Evolutionary conservation across 2,329 filamentous ascomycete species (phyloP).

Genomic region (Westerdykella ornata): DNA sequence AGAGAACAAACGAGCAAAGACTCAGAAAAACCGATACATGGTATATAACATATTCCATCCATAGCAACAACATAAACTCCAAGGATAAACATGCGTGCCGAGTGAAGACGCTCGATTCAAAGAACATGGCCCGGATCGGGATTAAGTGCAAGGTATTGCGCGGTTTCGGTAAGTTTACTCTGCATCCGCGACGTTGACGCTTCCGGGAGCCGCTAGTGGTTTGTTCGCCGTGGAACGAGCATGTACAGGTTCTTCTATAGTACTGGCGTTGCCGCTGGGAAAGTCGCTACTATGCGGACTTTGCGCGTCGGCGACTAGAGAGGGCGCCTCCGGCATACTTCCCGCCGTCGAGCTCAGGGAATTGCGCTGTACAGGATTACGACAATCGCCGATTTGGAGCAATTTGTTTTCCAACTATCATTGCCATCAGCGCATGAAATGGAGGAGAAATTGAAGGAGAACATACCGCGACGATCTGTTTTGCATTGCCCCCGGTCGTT

Average conservation of each 20-base stretch:
- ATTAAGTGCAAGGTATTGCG: conserved; percentile 2
- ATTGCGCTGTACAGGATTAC: conserved; percentile 9
- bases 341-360: conserved; percentile 11
- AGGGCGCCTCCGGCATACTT: conserved; percentile 52
- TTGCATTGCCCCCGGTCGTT: conserved; percentile 25
- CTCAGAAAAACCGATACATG: conserved; percentile 5
- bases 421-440: conserved; percentile 5
- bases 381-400: conserved; percentile 33
- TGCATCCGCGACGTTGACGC: conserved; percentile 15
- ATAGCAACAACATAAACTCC: conserved; percentile 5
- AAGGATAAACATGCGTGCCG: conserved; percentile 11
- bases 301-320: conserved; percentile 61
- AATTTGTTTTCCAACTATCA: conserved; percentile 45
- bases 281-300: conserved; percentile 61
- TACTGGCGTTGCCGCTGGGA: conserved; percentile 57
- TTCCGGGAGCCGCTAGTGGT: conserved; percentile 8
- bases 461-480: conserved; percentile 40
- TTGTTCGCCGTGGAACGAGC: conserved; percentile 12
- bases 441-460: background rate
- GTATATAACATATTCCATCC: conserved; percentile 14
- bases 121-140: too few species aligned
- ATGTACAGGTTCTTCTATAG: conserved; percentile 42
- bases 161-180: conserved; percentile 12
- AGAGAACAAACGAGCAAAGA: conserved; percentile 4
- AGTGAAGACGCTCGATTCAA: background rate